Evolutionary conservation across 257 asterid species (phyloP).

Genomic region (Solanum appendiculatum): DNA sequence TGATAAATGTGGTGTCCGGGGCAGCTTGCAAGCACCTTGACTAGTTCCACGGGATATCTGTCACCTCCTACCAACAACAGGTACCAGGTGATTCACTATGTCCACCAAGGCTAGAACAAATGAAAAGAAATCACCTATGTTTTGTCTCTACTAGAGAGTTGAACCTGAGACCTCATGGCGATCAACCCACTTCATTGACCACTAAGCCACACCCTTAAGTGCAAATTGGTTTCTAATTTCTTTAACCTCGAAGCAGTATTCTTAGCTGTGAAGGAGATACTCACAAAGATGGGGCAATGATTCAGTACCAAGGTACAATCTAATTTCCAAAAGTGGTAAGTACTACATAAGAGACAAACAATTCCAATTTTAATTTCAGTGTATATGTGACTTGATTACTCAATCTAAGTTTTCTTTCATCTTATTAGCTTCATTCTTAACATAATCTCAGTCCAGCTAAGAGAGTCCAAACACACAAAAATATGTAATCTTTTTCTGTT

Average conservation of each 20-base stretch:
- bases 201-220: neutral
- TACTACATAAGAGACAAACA: neutral
- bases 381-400: neutral
- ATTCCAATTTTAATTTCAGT: neutral
- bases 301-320: neutral
- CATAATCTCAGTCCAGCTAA: neutral
- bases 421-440: neutral
- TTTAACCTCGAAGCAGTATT: neutral
- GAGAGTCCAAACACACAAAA: neutral
- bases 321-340: neutral
- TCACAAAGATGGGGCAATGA: neutral
- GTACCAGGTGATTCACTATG: neutral
- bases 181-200: neutral
- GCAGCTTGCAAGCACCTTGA: neutral
- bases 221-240: neutral
- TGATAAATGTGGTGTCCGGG: neutral
- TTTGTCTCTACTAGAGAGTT: neutral
- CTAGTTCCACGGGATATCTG: neutral
- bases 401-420: neutral
- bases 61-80: neutral
- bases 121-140: neutral
- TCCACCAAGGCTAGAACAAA: neutral
- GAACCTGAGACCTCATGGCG: neutral
- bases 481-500: neutral
- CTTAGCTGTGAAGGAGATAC: neutral